Evolutionary conservation across 2,329 filamentous ascomycete genomes (phyloP).

Genomic region (Tolypocladium cylindrosporum): DNA sequence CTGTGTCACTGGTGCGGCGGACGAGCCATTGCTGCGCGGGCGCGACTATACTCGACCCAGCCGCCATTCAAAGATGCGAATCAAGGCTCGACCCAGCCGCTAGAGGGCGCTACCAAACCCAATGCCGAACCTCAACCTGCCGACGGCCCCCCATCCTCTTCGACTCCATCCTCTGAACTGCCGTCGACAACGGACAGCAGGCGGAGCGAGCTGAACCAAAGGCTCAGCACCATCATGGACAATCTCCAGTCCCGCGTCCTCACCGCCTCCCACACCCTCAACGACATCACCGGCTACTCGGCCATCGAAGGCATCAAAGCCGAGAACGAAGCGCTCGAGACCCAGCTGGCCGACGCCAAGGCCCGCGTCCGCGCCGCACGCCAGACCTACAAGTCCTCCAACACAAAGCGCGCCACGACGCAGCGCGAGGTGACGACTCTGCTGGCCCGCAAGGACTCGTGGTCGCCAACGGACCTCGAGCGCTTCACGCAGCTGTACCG

Average conservation of each 20-base stretch:
- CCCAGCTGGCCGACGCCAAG: conserved; percentile 48
- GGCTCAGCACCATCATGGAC: conserved; percentile 60
- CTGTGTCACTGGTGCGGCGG: conserved; percentile 12
- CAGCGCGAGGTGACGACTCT: conserved; percentile 94
- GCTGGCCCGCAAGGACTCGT: conserved; percentile 86
- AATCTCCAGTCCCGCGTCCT: conserved; percentile 77
- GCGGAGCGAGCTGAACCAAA: conserved; percentile 21
- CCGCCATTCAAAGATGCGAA: conserved; percentile 1
- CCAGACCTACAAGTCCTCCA: conserved; percentile 70
- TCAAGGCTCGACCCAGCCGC: background rate
- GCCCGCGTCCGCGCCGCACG: conserved; percentile 61
- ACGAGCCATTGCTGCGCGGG: conserved; percentile 10
- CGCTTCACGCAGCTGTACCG: conserved; percentile 90
- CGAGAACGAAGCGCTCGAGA: conserved; percentile 62
- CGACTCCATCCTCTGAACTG: conserved; percentile 11
- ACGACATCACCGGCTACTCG: conserved; percentile 89
- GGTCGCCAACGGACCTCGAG: conserved; percentile 80
- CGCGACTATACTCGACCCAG: conserved; percentile 17
- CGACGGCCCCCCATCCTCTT: background rate
- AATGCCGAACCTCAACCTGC: background rate
- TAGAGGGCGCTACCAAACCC: background rate
- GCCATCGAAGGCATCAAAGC: conserved; percentile 78
- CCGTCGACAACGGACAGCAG: conserved; percentile 23
- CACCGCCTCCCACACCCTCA: conserved; percentile 77
- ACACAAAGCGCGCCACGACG: conserved; percentile 71